Evolutionary conservation across 177 flowering plant species (phyloP).

Genomic region (Vitis hybrid): DNA sequence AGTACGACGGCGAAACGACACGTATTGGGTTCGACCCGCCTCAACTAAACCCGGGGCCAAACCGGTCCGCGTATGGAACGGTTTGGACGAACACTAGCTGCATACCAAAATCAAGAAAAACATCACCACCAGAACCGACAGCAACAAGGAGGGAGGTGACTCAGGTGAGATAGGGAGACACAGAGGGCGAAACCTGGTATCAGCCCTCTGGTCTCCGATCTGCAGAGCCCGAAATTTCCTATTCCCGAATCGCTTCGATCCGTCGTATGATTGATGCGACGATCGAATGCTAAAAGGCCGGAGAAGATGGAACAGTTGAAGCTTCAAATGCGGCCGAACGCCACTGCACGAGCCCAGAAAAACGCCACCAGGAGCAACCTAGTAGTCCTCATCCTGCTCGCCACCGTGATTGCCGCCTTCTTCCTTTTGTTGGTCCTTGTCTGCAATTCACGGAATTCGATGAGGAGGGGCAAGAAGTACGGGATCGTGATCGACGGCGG

Average conservation of each 20-base stretch:
- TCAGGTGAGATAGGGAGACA: too few species aligned
- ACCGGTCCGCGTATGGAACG: too few species aligned
- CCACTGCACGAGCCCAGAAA: constrained; percentile 26
- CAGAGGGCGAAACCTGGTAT: background rate
- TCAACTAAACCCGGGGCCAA: too few species aligned
- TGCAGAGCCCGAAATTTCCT: background rate
- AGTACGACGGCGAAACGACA: too few species aligned
- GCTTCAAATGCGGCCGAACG: constrained; percentile 35
- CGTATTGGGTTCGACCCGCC: too few species aligned
- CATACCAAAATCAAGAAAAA: too few species aligned
- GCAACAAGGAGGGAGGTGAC: too few species aligned
- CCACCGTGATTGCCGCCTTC: constrained; percentile 18
- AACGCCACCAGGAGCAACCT: constrained; percentile 18
- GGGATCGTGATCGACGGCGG: constrained; percentile 86
- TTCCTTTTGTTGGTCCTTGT: constrained; percentile 25
- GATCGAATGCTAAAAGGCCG: constrained; percentile 53
- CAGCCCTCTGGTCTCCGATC: constrained; percentile 11
- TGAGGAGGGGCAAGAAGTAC: constrained; percentile 21
- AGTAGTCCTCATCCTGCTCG: constrained; percentile 11
- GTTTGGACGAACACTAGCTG: too few species aligned
- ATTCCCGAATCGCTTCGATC: background rate
- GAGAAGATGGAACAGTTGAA: constrained; percentile 58
- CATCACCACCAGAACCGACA: too few species aligned
- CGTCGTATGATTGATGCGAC: constrained; percentile 69
- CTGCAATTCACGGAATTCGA: constrained; percentile 1